These are phyloP conservation scores for Backusella liffmaniae DNA, from an alignment of 192 early-diverging fungal genomes.

Conservation along the genomic window DNA sequence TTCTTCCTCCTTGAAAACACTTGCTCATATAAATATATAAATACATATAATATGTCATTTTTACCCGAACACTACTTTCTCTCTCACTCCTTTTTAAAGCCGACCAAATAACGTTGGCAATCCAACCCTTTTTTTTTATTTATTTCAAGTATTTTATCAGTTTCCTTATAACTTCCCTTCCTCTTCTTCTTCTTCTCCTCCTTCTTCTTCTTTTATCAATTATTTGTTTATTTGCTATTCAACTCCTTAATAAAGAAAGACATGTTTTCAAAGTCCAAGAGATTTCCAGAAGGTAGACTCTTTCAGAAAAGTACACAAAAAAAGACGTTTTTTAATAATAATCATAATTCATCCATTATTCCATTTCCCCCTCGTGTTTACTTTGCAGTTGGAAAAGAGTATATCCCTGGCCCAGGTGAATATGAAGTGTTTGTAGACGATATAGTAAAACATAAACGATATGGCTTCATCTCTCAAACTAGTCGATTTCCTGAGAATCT, in stretches of 20 bases:
- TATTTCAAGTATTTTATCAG: background rate
- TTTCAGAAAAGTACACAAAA: background rate
- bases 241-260: background rate
- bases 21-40: background rate
- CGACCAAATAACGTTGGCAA: slow-evolving; percentile 1
- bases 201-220: background rate
- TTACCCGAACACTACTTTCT: background rate
- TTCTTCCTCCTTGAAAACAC: background rate
- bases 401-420: slow-evolving; percentile 30
- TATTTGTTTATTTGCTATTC: slow-evolving; percentile 5
- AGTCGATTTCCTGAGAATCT: slow-evolving; percentile 15
- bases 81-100: background rate
- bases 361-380: background rate
- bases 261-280: slow-evolving; percentile 28
- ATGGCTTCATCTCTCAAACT: slow-evolving; percentile 5
- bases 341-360: slow-evolving; percentile 2
- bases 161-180: background rate
- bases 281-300: slow-evolving; percentile 23
- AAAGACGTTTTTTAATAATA: background rate
- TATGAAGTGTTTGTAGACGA: slow-evolving; percentile 20
- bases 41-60: background rate
- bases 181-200: background rate
- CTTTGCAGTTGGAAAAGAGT: slow-evolving; percentile 20
- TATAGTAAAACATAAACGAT: background rate
- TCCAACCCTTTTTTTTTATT: background rate